Percentiles rank a stretch among this genome's conserved stretches.
These are phyloP conservation scores for Pyrenophora seminiperda DNA, from an alignment of 2,329 filamentous ascomycete genomes.

Conservation along the genomic window DNA sequence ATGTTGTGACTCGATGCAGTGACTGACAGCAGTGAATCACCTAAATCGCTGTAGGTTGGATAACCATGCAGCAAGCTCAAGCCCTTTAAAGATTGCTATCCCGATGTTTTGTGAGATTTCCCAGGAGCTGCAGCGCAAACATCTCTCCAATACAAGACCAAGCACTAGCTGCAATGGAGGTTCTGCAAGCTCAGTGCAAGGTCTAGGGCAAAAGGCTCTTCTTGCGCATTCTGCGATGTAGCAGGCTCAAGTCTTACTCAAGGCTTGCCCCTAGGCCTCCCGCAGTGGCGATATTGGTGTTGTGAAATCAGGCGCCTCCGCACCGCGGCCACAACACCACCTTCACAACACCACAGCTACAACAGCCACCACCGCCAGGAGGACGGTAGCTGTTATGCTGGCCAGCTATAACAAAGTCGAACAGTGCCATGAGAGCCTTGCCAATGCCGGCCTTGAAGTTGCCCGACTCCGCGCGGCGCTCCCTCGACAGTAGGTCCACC, in stretches of 20 bases:
- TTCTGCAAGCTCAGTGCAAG: background rate
- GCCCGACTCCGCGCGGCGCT: background rate
- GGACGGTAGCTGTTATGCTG: background rate
- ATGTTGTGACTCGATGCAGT: too few species aligned
- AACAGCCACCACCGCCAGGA: background rate
- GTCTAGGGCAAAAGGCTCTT: background rate
- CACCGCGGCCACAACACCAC: constrained; percentile 3
- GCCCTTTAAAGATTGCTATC: too few species aligned
- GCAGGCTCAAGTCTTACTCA: background rate
- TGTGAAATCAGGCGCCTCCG: background rate
- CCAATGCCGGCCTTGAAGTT: background rate
- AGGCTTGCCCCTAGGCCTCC: background rate
- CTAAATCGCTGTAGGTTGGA: too few species aligned
- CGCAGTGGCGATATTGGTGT: background rate
- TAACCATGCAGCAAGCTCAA: too few species aligned
- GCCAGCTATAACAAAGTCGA: background rate
- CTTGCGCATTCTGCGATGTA: background rate
- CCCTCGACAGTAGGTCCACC: background rate
- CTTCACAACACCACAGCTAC: background rate
- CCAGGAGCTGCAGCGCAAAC: too few species aligned
- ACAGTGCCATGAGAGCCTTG: background rate
- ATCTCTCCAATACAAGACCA: too few species aligned
- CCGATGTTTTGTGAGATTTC: too few species aligned
- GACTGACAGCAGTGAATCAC: too few species aligned
- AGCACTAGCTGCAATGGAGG: background rate